These are phyloP conservation scores for Amanita exitialis DNA, from an alignment of 768 basidiomycete genomes.

Conservation along the genomic window DNA sequence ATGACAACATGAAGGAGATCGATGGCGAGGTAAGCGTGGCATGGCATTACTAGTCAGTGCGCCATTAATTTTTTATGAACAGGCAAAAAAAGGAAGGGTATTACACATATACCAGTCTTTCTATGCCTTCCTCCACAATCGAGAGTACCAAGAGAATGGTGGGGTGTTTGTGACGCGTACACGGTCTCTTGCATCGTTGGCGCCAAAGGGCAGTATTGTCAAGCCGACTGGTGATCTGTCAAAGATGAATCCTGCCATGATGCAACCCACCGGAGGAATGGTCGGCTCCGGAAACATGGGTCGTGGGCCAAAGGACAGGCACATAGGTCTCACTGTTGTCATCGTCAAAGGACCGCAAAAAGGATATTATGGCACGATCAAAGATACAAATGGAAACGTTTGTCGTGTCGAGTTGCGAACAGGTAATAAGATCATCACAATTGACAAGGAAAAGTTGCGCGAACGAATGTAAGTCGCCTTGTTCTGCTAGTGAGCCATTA, in stretches of 20 bases:
- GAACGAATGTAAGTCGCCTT: conserved; percentile 53
- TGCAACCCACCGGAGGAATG: conserved; percentile 59
- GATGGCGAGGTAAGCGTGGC: conserved; percentile 68
- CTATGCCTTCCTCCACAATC: conserved; percentile 90
- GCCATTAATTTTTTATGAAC: conserved; percentile 6
- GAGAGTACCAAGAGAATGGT: conserved; percentile 82
- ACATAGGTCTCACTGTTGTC: conserved; percentile 70
- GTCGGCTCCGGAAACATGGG: conserved; percentile 71
- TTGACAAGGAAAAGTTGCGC: conserved; percentile 72
- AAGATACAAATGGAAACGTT: conserved; percentile 83
- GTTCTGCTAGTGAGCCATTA: background rate
- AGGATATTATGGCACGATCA: conserved; percentile 85
- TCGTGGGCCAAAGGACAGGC: conserved; percentile 72
- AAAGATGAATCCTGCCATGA: conserved; percentile 84
- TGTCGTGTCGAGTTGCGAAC: conserved; percentile 91
- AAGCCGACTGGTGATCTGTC: conserved; percentile 67
- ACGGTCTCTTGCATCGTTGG: conserved; percentile 71
- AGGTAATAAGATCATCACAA: conserved; percentile 76
- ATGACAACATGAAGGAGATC: conserved; percentile 89
- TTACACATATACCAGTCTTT: conserved; percentile 92
- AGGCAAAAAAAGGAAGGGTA: conserved; percentile 83
- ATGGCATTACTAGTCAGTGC: background rate
- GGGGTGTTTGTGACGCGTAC: conserved; percentile 92
- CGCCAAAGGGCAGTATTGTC: conserved; percentile 72
- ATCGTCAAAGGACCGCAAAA: conserved; percentile 86